A percentile compares a stretch with the other conserved stretches of the same genome.
phyloP scores from a whole-genome alignment of 305 asterid species.

The Solanum hybrid region DNA sequence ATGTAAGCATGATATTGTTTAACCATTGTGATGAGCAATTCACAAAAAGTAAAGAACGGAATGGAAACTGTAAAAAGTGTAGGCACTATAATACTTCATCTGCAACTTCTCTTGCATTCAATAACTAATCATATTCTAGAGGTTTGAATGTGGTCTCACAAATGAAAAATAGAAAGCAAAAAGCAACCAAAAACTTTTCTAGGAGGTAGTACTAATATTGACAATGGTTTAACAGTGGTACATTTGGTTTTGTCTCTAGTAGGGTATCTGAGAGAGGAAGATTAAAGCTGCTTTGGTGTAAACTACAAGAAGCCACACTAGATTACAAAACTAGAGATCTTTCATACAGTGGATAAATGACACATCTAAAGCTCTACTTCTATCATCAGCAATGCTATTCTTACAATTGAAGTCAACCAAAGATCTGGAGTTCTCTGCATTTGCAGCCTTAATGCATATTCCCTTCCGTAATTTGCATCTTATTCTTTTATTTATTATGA shows the following conservation, averaged over 20 bases:
- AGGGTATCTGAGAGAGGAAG: neutral
- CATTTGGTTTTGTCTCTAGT: neutral
- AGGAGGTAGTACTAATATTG: neutral
- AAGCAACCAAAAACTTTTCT: neutral
- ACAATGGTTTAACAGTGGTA: neutral
- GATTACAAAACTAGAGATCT: neutral
- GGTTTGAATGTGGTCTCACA: neutral
- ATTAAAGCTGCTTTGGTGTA: neutral
- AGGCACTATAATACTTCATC: neutral
- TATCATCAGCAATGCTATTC: neutral
- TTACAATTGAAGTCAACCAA: neutral
- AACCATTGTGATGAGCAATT: neutral
- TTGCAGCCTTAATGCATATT: neutral
- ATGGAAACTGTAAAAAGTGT: neutral
- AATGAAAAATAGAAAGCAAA: neutral
- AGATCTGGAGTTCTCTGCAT: neutral
- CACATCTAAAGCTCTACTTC: neutral
- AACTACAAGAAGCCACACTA: neutral
- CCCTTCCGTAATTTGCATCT: neutral
- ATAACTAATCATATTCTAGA: neutral
- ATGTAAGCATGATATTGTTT: neutral
- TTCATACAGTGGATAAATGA: neutral
- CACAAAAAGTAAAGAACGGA: neutral
- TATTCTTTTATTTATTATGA: neutral
- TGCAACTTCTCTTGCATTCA: neutral